phyloP scores from a whole-genome alignment of 208 protist species.

The Leishmania tarentolae region DNA sequence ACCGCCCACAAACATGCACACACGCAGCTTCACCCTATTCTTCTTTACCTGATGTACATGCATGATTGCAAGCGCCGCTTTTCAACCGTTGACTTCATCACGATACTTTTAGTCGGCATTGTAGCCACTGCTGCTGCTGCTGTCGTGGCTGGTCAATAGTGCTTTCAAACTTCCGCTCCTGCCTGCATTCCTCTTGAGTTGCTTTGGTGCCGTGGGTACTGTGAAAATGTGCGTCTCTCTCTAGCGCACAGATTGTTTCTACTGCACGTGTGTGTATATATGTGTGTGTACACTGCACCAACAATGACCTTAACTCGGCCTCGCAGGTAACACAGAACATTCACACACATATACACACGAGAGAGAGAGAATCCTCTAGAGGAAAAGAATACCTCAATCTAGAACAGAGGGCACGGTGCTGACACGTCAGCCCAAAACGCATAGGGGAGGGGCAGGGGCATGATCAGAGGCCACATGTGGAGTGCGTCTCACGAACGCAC shows the following conservation, averaged over 20 bases:
- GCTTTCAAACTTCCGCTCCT: background rate
- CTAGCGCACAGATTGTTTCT: no score
- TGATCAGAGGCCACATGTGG: background rate
- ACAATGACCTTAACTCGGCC: background rate
- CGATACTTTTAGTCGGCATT: background rate
- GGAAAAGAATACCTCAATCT: background rate
- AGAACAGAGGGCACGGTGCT: background rate
- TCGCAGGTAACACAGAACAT: background rate
- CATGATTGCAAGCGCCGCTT: background rate
- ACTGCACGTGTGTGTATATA: background rate
- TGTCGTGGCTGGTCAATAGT: background rate
- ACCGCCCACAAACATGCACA: background rate
- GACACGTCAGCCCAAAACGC: background rate
- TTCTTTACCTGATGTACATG: slow-evolving; percentile 4
- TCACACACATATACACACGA: background rate
- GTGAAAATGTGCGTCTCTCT: background rate
- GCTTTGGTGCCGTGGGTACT: background rate
- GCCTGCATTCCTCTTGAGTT: no score
- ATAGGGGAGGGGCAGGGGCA: background rate
- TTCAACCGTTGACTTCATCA: background rate
- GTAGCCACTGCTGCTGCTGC: background rate
- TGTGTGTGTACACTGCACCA: background rate
- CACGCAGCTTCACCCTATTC: background rate
- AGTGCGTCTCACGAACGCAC: background rate
- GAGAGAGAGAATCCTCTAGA: background rate